Conservation (phyloP, 805 yeast genomes). For the Nakazawaea ernobii region DNA sequence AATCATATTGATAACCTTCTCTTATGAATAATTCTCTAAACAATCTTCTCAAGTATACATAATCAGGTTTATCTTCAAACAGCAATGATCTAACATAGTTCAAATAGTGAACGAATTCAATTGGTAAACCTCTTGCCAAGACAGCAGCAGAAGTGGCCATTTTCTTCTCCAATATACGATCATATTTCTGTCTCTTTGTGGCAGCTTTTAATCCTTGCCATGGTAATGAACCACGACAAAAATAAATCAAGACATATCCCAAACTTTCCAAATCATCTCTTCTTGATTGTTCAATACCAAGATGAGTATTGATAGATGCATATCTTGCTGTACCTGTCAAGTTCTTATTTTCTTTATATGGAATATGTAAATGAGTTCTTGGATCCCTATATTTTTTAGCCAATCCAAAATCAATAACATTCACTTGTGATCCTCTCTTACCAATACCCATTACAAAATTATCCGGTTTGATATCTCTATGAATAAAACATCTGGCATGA, state of each 20-base stretch:
- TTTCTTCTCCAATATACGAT: constrained; percentile 92
- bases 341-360: constrained; percentile 93
- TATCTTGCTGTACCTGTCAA: constrained; percentile 97
- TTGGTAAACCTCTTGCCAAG: constrained; percentile 87
- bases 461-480: constrained; percentile 80
- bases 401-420: constrained; percentile 89
- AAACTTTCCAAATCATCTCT: constrained; percentile 94
- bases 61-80: constrained; percentile 96
- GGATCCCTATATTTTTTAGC: constrained; percentile 95
- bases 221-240: constrained; percentile 92
- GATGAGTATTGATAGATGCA: constrained; percentile 90
- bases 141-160: constrained; percentile 83
- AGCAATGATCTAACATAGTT: constrained; percentile 84
- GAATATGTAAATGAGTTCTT: constrained; percentile 88
- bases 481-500: constrained; percentile 89
- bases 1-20: constrained; percentile 88
- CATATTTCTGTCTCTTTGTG: constrained; percentile 94
- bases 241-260: constrained; percentile 91
- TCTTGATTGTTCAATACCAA: constrained; percentile 95
- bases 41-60: constrained; percentile 77
- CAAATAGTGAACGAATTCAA: constrained; percentile 82
- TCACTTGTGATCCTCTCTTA: constrained; percentile 89
- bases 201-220: constrained; percentile 99
- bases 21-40: constrained; percentile 85
- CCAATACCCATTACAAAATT: constrained; percentile 87